These are phyloP conservation scores for Albugo laibachii DNA, from an alignment of 352 stramenopile species.

Conservation along the genomic window DNA sequence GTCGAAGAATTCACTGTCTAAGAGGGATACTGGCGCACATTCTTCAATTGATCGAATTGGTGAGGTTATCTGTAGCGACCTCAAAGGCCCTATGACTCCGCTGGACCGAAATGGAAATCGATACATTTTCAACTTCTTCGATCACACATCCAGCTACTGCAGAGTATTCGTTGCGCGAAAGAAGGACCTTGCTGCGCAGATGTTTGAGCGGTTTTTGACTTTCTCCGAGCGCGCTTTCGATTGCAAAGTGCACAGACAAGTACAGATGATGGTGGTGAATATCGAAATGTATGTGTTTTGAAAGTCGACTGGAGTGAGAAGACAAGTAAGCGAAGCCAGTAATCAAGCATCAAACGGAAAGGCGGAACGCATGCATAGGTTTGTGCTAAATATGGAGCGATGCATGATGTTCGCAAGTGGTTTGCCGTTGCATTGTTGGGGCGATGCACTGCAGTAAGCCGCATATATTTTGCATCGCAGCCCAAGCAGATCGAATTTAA, in stretches of 20 bases:
- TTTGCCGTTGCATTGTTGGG: constrained; percentile 4
- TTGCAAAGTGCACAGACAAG: not conserved
- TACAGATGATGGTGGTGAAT: not conserved
- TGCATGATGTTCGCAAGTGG: constrained; percentile 2
- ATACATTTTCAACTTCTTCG: not conserved
- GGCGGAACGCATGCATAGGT: not conserved
- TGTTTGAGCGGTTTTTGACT: not conserved
- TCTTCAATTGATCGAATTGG: not conserved
- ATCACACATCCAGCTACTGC: no score
- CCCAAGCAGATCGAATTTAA: not conserved
- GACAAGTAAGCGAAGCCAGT: not conserved
- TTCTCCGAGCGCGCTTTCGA: not conserved
- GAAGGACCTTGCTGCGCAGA: not conserved
- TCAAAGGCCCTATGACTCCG: not conserved
- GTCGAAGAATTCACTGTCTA: not conserved
- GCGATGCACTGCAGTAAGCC: constrained; percentile 3
- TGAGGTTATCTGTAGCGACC: not conserved
- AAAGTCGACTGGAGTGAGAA: no score
- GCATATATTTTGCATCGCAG: constrained; percentile 1
- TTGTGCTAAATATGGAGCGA: not conserved
- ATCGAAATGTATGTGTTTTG: not conserved
- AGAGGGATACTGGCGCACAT: not conserved
- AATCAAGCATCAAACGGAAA: not conserved
- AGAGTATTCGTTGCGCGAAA: no score
- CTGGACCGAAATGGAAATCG: not conserved